A percentile compares a stretch with the other conserved stretches of the same genome.
Evolutionary conservation across 1,284 basidiomycete species (phyloP).

Genomic region (Rhodotorula sp.): DNA sequence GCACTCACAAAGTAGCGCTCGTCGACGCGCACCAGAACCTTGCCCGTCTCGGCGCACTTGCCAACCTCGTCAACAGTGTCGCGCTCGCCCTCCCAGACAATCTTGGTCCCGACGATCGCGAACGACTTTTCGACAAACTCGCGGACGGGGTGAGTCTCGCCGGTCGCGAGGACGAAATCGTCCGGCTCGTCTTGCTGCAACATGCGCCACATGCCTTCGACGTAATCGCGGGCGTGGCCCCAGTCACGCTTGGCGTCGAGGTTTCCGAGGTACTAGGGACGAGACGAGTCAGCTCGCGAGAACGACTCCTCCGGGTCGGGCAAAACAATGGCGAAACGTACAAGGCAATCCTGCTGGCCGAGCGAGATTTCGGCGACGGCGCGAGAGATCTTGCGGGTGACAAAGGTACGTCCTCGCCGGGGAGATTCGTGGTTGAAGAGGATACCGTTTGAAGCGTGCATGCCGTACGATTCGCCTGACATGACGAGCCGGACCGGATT

Average conservation of each 20-base stretch:
- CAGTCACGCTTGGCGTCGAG: conserved; percentile 87
- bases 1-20: conserved; percentile 66
- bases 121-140: conserved; percentile 87
- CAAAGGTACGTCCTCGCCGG: conserved; percentile 83
- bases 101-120: conserved; percentile 60
- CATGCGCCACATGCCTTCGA: conserved; percentile 84
- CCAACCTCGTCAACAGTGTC: conserved; percentile 65
- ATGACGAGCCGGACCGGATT: too few relatives aligned
- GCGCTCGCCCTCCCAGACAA: conserved; percentile 70
- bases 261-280: conserved; percentile 70
- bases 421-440: conserved; percentile 87
- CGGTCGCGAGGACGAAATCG: conserved; percentile 88
- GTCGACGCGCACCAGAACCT: conserved; percentile 74
- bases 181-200: conserved; percentile 75
- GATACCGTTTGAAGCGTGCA: conserved; percentile 69
- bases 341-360: conserved; percentile 75
- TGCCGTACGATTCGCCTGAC: conserved; percentile 71
- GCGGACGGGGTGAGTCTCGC: conserved; percentile 84
- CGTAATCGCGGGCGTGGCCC: conserved; percentile 65
- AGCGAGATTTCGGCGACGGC: conserved; percentile 83
- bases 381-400: conserved; percentile 85
- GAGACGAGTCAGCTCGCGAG: background rate
- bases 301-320: too few relatives aligned
- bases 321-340: background rate
- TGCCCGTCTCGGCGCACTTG: conserved; percentile 63